Percentiles rank a stretch among this genome's conserved stretches.
Evolutionary conservation across 306 rosid species (phyloP).

Genomic region (Mucuna pruriens): DNA sequence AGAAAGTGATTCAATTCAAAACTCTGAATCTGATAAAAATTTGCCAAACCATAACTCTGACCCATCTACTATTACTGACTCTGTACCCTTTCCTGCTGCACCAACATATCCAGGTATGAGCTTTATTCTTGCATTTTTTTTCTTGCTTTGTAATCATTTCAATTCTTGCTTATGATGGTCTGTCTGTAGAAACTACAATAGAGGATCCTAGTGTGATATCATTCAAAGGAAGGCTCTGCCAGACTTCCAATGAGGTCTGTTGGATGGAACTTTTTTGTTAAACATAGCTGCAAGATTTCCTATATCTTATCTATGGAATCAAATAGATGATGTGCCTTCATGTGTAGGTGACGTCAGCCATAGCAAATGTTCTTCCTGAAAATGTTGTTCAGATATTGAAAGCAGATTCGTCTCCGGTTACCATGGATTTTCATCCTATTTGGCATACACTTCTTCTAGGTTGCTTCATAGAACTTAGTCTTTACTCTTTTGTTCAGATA

Average conservation of each 20-base stretch:
- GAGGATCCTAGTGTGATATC: constrained; percentile 35
- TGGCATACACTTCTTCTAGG: constrained; percentile 35
- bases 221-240: not conserved
- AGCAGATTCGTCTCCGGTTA: constrained; percentile 26
- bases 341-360: constrained; percentile 28
- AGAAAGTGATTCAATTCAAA: constrained; percentile 12
- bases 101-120: not conserved
- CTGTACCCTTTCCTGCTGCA: not conserved
- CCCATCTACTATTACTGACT: constrained; percentile 8
- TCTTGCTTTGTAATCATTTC: not conserved
- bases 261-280: not conserved
- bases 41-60: not conserved
- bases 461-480: constrained; percentile 9
- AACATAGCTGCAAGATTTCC: constrained; percentile 6
- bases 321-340: not conserved
- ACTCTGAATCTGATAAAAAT: not conserved
- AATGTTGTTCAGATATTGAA: constrained; percentile 33
- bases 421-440: constrained; percentile 46
- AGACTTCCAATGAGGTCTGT: constrained; percentile 32
- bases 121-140: not conserved
- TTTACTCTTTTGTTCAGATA: constrained; percentile 2
- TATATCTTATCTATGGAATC: not conserved
- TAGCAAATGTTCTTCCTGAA: constrained; percentile 4
- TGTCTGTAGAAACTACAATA: constrained; percentile 19
- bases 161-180: not conserved